Percentiles rank a stretch among this genome's conserved stretches.
Evolutionary conservation across 352 stramenopile genomes (phyloP).

Genomic region (Peronospora belbahrii): DNA sequence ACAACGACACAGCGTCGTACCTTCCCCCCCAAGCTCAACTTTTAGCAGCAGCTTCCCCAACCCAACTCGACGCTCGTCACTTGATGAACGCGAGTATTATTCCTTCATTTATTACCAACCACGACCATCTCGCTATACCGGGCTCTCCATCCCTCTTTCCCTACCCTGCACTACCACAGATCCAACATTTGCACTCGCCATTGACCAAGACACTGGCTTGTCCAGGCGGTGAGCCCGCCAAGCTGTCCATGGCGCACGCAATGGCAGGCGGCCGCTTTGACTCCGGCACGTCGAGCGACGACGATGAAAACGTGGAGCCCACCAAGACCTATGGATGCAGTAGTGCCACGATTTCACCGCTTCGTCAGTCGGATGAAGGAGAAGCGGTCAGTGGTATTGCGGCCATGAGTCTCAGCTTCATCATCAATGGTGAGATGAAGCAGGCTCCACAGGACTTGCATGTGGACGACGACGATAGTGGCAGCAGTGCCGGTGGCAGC

Average conservation of each 20-base stretch:
- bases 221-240: constrained; percentile 11
- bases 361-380: constrained; percentile 20
- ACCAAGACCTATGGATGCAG: constrained; percentile 11
- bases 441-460: constrained; percentile 10
- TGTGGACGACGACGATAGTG: constrained; percentile 27
- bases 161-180: constrained; percentile 16
- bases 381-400: constrained; percentile 49
- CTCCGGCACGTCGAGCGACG: constrained; percentile 22
- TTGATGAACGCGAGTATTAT: constrained; percentile 36
- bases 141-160: constrained; percentile 11
- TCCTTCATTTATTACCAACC: constrained; percentile 34
- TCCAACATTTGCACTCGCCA: constrained; percentile 25
- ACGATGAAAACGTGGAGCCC: constrained; percentile 26
- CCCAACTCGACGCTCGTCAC: constrained; percentile 18
- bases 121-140: constrained; percentile 9
- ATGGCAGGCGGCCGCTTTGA: constrained; percentile 26
- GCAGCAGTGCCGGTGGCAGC: constrained; percentile 25
- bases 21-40: constrained; percentile 10
- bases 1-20: constrained; percentile 33
- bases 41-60: constrained; percentile 17
- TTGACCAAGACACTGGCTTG: constrained; percentile 19
- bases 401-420: constrained; percentile 81
- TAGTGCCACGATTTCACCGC: constrained; percentile 6
- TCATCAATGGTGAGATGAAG: constrained; percentile 61
- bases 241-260: constrained; percentile 18